Evolutionary conservation across 202 grass and related monocot genomes (phyloP).

Genomic region (Eragrostis tef): DNA sequence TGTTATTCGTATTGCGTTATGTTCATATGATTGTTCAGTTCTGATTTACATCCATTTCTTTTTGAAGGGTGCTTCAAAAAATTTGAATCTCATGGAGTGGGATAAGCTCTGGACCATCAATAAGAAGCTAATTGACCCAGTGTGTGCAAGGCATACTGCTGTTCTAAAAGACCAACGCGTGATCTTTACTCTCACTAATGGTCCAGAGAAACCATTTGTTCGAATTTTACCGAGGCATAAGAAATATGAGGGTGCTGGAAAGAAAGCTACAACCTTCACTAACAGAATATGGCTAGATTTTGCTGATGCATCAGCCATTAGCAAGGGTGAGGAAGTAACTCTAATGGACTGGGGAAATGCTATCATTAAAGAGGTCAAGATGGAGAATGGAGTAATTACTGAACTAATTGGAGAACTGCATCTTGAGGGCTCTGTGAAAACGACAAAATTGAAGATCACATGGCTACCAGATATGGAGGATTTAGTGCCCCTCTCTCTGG

Average conservation of each 20-base stretch:
- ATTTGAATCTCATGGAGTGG: conserved; percentile 96
- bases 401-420: conserved; percentile 70
- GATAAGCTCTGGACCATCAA: conserved; percentile 97
- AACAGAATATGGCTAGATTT: conserved; percentile 80
- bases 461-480: conserved; percentile 82
- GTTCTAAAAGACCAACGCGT: conserved; percentile 62
- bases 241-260: conserved; percentile 74
- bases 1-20: conserved; percentile 8
- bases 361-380: conserved; percentile 75
- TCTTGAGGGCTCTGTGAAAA: conserved; percentile 84
- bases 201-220: conserved; percentile 68
- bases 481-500: conserved; percentile 63
- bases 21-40: neutral
- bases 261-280: conserved; percentile 76
- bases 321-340: conserved; percentile 79
- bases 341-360: conserved; percentile 94
- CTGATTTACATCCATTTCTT: conserved; percentile 13
- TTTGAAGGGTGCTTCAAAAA: conserved; percentile 86
- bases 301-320: conserved; percentile 64
- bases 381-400: conserved; percentile 60
- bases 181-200: conserved; percentile 65
- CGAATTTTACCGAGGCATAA: conserved; percentile 76
- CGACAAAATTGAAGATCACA: conserved; percentile 79
- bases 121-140: conserved; percentile 84
- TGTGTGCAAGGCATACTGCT: conserved; percentile 74